Conservation (phyloP, 2,329 filamentous ascomycete genomes). For the Alternaria triticimaculans region DNA sequence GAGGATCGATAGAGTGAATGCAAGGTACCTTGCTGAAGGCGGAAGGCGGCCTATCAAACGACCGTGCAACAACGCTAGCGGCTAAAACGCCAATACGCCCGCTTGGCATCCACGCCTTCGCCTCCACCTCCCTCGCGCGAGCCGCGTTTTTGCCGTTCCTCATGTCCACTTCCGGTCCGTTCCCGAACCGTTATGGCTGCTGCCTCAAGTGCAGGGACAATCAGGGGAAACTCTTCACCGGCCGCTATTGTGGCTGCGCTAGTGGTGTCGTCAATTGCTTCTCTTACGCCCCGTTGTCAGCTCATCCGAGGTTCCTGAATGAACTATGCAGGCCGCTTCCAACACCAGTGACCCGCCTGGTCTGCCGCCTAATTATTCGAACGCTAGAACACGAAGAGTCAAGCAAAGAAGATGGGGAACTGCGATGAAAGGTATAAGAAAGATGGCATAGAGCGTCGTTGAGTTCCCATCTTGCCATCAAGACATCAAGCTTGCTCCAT, state of each 20-base stretch:
- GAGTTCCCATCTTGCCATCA: background rate
- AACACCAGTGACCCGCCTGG: background rate
- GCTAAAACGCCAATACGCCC: background rate
- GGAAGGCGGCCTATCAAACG: background rate
- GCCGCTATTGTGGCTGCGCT: background rate
- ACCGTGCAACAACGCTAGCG: background rate
- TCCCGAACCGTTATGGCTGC: background rate
- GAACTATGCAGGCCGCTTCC: background rate
- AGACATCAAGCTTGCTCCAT: background rate
- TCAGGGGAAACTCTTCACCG: background rate
- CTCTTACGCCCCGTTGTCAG: background rate
- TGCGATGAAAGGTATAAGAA: background rate
- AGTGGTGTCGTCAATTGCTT: background rate
- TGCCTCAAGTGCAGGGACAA: background rate
- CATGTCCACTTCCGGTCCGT: background rate
- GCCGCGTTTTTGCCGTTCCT: background rate
- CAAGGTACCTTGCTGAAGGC: background rate
- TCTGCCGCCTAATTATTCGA: background rate
- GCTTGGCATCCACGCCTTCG: background rate
- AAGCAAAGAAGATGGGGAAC: background rate
- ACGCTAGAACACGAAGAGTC: background rate
- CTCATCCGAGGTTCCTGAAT: background rate
- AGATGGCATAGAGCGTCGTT: background rate
- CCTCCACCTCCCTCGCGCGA: background rate
- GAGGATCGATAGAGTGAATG: background rate